These are phyloP conservation scores for Skeletonema marinoi DNA, from an alignment of 108 stramenopile genomes.

Conservation along the genomic window DNA sequence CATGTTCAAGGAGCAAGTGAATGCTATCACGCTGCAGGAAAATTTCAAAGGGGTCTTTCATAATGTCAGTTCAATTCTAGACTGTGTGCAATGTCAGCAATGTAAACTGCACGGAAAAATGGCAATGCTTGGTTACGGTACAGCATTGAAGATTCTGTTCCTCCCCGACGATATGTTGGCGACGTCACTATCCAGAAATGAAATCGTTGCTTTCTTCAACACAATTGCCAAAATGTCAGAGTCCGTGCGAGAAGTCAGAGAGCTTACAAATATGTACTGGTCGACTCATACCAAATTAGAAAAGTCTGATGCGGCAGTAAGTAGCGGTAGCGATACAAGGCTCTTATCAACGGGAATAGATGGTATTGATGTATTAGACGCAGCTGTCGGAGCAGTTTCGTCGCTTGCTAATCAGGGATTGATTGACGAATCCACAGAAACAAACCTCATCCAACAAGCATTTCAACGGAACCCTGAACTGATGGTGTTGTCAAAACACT, in stretches of 20 bases:
- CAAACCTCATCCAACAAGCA: constrained; percentile 66
- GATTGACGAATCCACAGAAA: constrained; percentile 67
- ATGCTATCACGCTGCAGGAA: constrained; percentile 64
- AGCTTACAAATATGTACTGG: constrained; percentile 82
- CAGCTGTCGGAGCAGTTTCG: constrained; percentile 72
- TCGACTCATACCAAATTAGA: constrained; percentile 44
- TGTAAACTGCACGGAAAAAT: constrained; percentile 95
- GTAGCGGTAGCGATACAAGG: background rate
- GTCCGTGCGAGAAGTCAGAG: constrained; percentile 73
- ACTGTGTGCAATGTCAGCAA: constrained; percentile 96
- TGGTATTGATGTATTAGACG: constrained; percentile 58
- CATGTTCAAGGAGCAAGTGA: constrained; percentile 79
- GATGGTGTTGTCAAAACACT: constrained; percentile 80
- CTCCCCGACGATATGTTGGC: constrained; percentile 54
- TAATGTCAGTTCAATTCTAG: constrained; percentile 87
- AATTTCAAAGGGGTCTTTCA: constrained; percentile 94
- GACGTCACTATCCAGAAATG: constrained; percentile 70
- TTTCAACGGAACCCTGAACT: constrained; percentile 69
- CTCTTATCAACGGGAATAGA: constrained; percentile 19
- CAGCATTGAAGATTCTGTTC: constrained; percentile 92
- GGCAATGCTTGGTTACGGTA: constrained; percentile 93
- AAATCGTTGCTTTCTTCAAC: constrained; percentile 91
- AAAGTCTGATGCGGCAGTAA: constrained; percentile 36
- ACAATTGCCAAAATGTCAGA: constrained; percentile 85
- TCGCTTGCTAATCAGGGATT: constrained; percentile 53